A percentile compares a stretch with the other conserved stretches of the same genome.
These are phyloP conservation scores for Rutidosis leptorrhynchoides DNA, from an alignment of 129 eudicot genomes.

Conservation along the genomic window DNA sequence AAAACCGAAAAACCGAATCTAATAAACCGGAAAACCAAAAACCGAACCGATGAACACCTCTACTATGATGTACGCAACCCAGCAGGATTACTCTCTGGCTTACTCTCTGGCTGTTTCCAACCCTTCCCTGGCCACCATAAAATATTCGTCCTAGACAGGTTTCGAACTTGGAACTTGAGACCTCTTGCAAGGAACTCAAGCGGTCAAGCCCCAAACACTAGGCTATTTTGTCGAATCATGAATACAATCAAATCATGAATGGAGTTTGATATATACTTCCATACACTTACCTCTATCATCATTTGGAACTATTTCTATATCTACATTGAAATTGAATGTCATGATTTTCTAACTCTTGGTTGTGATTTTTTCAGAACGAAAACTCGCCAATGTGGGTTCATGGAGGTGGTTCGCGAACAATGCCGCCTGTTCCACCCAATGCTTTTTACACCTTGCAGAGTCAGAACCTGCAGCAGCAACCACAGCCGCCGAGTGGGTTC, in stretches of 20 bases:
- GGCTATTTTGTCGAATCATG: too few species aligned
- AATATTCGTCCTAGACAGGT: too few species aligned
- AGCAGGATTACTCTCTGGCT: too few species aligned
- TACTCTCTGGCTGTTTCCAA: too few species aligned
- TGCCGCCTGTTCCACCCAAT: slow-evolving; percentile 69
- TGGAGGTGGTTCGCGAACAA: slow-evolving; percentile 78
- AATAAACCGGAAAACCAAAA: too few species aligned
- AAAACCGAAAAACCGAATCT: too few species aligned
- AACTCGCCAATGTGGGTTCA: slow-evolving; percentile 68
- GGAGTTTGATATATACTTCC: background rate
- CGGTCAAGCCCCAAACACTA: too few species aligned
- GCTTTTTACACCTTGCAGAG: slow-evolving; percentile 72
- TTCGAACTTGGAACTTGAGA: too few species aligned
- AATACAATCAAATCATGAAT: background rate
- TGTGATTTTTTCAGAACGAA: slow-evolving; percentile 39
- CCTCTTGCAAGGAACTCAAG: too few species aligned
- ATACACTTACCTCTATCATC: background rate
- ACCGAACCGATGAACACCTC: too few species aligned
- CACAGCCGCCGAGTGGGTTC: slow-evolving; percentile 64
- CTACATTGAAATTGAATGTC: background rate
- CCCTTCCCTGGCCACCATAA: too few species aligned
- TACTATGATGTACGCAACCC: too few species aligned
- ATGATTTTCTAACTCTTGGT: background rate
- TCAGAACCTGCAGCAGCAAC: slow-evolving; percentile 73
- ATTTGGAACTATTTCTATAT: background rate